These are phyloP conservation scores for Corymbia calophylla DNA, from an alignment of 441 rosid genomes.

Conservation along the genomic window DNA sequence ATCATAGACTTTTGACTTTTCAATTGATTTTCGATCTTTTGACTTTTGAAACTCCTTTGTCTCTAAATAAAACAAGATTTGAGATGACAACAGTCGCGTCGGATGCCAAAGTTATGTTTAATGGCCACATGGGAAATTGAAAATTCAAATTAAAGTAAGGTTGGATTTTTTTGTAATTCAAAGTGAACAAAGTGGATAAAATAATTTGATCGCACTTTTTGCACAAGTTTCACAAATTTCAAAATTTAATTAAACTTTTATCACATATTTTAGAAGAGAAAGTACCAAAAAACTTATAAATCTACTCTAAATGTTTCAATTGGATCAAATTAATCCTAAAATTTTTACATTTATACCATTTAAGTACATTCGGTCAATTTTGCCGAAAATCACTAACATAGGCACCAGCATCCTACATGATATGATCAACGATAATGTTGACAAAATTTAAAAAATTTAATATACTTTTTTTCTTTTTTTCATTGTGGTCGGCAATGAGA, in stretches of 20 bases:
- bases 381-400: too few relatives aligned
- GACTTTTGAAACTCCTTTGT: not conserved
- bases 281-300: too few relatives aligned
- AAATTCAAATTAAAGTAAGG: not conserved
- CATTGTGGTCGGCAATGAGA: too few relatives aligned
- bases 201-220: not conserved
- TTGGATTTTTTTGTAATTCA: not conserved
- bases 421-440: too few relatives aligned
- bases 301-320: too few relatives aligned
- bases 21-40: not conserved
- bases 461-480: too few relatives aligned
- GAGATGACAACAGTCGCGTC: not conserved
- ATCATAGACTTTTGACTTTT: not conserved
- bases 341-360: too few relatives aligned
- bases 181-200: not conserved
- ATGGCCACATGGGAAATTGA: not conserved
- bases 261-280: too few relatives aligned
- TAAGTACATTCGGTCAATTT: too few relatives aligned
- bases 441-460: too few relatives aligned
- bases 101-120: not conserved
- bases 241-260: not conserved
- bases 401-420: accelerated
- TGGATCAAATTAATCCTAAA: too few relatives aligned
- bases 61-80: not conserved
- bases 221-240: not conserved